Evolutionary conservation across 441 rosid species (phyloP).

Genomic region (Pelargonium citronellum): DNA sequence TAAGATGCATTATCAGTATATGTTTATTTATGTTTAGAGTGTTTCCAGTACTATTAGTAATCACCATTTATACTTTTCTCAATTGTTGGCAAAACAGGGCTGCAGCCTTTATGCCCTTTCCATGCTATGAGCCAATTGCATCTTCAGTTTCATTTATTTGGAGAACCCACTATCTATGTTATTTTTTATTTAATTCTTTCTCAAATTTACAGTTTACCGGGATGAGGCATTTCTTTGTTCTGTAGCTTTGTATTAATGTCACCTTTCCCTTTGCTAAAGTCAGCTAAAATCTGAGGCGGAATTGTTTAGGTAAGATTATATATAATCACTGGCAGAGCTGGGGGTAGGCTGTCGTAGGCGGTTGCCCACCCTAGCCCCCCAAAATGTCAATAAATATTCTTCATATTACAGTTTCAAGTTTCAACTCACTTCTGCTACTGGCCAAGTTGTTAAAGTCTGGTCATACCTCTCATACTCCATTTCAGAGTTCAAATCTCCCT

Average conservation of each 20-base stretch:
- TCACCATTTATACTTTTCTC: background rate
- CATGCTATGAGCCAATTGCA: slow-evolving; percentile 2
- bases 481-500: no score
- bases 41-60: background rate
- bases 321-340: no score
- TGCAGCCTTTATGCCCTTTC: slow-evolving; percentile 6
- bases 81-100: slow-evolving; percentile 9
- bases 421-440: no score
- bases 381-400: no score
- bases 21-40: background rate
- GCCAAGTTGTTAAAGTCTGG: no score
- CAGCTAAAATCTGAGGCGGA: no score
- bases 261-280: no score
- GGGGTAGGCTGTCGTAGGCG: no score
- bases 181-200: background rate
- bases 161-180: background rate
- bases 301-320: no score
- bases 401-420: no score
- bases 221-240: background rate
- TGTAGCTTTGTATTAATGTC: background rate
- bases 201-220: background rate
- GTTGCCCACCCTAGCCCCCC: no score
- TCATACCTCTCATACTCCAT: no score
- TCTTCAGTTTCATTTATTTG: slow-evolving; percentile 5
- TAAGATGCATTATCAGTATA: background rate